Base-by-base conservation (phyloP, 306 rosid species). In the Vachellia collinsii region DNA sequence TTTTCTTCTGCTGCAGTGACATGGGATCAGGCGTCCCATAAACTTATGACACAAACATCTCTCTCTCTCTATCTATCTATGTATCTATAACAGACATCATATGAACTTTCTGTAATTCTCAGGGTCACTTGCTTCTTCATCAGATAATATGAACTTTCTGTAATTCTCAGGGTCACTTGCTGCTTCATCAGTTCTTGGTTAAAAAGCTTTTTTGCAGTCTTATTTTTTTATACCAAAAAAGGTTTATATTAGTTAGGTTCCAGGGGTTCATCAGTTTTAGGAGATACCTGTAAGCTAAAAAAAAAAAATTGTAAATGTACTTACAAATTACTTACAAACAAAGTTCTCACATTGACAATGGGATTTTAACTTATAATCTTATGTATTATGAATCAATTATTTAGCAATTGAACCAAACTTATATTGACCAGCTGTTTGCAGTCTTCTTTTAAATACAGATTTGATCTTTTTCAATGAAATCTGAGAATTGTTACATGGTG, bases 11-110 rank as follows among this genome's bases (percentile, higher is more conserved):
- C 74, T 11, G 74, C 74, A 44, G 37, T 9, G 14, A 20, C 43
- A 20, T 66, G 71, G 75, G 81, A 20, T 77, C 65, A 37, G 19
- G 53, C 54, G 41, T 66, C 41, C 41, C 61, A 13, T 66, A 22
- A 66, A 50, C 47, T 10, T 6, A 6, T 42, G 38, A 44, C 53
- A 68, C 10, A 41, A n/a, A 20, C 44, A 29, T 29, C 34, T 29
- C 34, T 29, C 34, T 29, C 34, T 29, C 34, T 29, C 2, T 29
- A 29, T 29, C 34, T 29, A 1, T 29, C 34, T 29, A 1, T 29
- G 1, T 29, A 29, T 29, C 34, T 29, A 1, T 29, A 29, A 67
- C 46, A 67, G 9, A n/a, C 19, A 19, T 19, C 39, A 46, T n/a
- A n/a, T 9, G 50, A n/a, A 1, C 17, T 7, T 44, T 44, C 50